Evolutionary conservation across 2,329 filamentous ascomycete species (phyloP), one percentile per base, ranked within the genome.

Genomic region (Trichoderma lentiforme): DNA sequence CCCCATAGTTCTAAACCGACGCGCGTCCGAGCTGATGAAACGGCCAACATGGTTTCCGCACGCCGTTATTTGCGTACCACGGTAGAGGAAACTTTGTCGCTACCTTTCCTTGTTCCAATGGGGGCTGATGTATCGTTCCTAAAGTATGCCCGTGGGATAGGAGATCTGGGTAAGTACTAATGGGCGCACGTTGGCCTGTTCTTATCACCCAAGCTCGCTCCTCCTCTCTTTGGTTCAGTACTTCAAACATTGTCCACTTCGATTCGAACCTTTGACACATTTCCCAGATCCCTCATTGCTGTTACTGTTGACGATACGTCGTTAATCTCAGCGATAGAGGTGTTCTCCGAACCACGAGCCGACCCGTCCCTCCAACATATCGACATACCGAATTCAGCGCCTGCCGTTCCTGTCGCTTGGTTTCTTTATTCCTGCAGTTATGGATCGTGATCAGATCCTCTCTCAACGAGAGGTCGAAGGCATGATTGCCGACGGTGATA

Each of bases 401-500:
- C 43, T 36, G 56, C 24, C 28, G 26, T 28, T 36, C 30, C 28
- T 21, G 30, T 30, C 39, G 28, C 24, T 53, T 34, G 26, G 8
- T 43, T 9, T 24, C 39, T 58, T 30, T 60, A 57, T 14, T 11
- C n/a, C 21, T 32, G 18, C 56, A 8, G 47, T 34, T 32, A 72
- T 72, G 71, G 71, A 72, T 58, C 36, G 62, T 24, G 68, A 71
- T 24, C 28, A 57, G 30, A 34, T 73, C 43, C 36, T 73, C 21
- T 61, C 71, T 14, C 71, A 51, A 30, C 56, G 64, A 30, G 32
- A 26, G 18, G 58, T 76, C 61, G 95, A 98, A 81, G 89, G 87
- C 6, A 83, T 95, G 76, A 98, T 99, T 78, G 93, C 95, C 7
- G 89, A 93, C 71, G 95, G 94, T 5, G 88, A 89, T 72, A 89